Percentiles rank a stretch among this genome's conserved stretches.
Conservation (phyloP, 768 basidiomycete species). For the Mycena leptocephala region DNA sequence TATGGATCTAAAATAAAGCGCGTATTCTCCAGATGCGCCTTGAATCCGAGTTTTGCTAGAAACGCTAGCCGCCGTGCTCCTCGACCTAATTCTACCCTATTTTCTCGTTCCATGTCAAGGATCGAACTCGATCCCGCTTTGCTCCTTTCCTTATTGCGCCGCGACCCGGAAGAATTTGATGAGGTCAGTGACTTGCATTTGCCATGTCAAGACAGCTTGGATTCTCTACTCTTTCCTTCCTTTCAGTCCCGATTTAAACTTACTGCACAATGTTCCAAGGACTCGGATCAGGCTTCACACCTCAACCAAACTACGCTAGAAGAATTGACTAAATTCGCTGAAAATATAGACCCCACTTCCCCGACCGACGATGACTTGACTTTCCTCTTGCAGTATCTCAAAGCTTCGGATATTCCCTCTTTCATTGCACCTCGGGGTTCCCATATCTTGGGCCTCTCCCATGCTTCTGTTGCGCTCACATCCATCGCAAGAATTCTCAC, state of each 20-base stretch:
- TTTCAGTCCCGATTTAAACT: background rate
- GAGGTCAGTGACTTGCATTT: background rate
- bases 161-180: background rate
- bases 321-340: background rate
- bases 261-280: background rate
- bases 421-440: background rate
- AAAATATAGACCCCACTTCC: background rate
- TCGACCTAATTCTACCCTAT: background rate
- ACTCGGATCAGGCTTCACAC: too few relatives aligned
- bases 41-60: background rate
- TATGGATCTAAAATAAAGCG: background rate
- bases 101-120: background rate
- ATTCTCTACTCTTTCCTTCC: background rate
- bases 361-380: constrained; percentile 8
- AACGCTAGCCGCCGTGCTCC: background rate
- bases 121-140: background rate
- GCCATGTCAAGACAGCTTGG: too few relatives aligned
- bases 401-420: background rate
- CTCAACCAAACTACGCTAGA: background rate
- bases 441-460: background rate
- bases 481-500: background rate
- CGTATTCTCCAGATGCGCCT: background rate
- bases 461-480: background rate
- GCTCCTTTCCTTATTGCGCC: background rate
- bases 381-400: constrained; percentile 9